Base-by-base conservation (phyloP, 1,139 yeast genomes). In the Yamadazyma sp. region DNA sequence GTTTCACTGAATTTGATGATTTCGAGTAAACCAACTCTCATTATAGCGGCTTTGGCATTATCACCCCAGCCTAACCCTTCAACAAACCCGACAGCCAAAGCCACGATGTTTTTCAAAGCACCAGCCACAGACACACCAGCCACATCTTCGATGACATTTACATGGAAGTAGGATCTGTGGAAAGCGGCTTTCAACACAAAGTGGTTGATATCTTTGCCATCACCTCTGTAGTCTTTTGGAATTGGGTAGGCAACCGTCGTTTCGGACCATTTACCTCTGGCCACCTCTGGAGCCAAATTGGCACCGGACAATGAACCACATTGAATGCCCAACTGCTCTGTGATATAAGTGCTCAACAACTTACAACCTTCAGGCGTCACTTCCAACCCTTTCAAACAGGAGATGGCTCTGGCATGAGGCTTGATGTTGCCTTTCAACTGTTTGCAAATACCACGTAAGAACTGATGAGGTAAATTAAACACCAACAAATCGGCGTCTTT, bases 51-150 rank as follows among this genome's bases (percentile, higher is more conserved):
- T 66, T 89, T 87, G 51, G 98, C 96, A 60, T 91, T 91, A 69
- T 88, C 96, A 61, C 98, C 98, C 97, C 98, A 91, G 42, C 95
- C 96, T 46, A 85, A 77, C 53, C 97, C 97, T 66, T 87, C 96
- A 46, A 89, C 96, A 59, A 89, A 86, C 39, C 97, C 98, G 41
- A 94, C 96, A 42, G 94, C 89, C 56, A 87, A 75, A 38, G 97
- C 97, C 51, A 89, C 87, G 29, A 91, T 89, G 66, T 91, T 91
- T 71, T 91, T 91, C 62, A 91, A 75, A 4, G 98, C 98, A 55
- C 97, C 98, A 31, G 96, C 95, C 49, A 91, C 78, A 14, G 95
- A 86, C 42, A 89, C 91, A 58, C 98, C 98, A 22, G 92, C 92
- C 42, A 89, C 92, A 61, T 91, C 98, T 46, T 83, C 81, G 43